Conservation (phyloP, 2,329 filamentous ascomycete species). For the Thelonectria blattea region DNA sequence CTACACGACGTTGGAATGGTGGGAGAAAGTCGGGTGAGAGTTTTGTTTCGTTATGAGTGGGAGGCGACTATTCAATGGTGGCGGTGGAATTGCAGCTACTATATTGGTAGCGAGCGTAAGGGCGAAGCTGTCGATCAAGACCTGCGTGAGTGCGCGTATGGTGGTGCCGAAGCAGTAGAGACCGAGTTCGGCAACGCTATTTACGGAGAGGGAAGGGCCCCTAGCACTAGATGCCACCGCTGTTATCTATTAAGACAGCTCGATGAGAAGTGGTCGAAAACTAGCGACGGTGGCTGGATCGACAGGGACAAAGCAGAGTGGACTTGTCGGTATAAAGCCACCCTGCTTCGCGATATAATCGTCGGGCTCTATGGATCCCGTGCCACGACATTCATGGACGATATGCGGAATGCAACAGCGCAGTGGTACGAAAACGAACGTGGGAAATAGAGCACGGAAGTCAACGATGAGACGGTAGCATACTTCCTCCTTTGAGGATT, state of each 20-base stretch:
- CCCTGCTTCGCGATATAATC: background rate
- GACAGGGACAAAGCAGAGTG: background rate
- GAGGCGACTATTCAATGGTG: background rate
- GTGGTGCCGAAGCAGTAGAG: background rate
- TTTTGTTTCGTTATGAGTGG: conserved; percentile 3
- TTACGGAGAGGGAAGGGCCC: background rate
- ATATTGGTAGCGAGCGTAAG: background rate
- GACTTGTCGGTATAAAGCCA: background rate
- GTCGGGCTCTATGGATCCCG: background rate
- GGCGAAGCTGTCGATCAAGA: background rate
- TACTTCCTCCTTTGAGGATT: conserved; percentile 1
- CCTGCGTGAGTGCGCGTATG: background rate
- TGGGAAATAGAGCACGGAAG: background rate
- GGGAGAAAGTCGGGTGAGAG: background rate
- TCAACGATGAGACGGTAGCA: background rate
- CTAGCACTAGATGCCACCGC: background rate
- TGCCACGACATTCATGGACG: background rate
- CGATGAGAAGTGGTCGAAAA: background rate
- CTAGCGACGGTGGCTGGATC: conserved; percentile 1
- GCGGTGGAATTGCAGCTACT: conserved; percentile 1
- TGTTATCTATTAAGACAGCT: background rate
- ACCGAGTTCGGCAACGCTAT: background rate
- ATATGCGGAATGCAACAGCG: background rate
- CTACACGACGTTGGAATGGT: background rate
- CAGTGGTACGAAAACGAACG: background rate